Evolutionary conservation across 225 moss, liverwort and hornwort species (phyloP), one percentile per base, ranked within the genome.

Genomic region (Neckera pumila): DNA sequence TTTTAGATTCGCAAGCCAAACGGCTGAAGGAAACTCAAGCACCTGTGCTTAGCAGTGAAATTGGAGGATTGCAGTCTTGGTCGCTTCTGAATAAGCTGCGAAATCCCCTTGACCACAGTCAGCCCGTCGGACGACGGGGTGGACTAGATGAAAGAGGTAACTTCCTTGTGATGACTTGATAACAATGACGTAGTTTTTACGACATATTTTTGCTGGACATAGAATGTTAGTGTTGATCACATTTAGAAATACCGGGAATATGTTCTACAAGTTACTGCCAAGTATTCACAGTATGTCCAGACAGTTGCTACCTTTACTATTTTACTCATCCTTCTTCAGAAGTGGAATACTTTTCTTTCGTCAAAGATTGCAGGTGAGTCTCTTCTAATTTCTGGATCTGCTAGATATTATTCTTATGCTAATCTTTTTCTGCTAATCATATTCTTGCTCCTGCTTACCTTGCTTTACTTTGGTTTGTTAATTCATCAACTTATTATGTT

Each of bases 1-100:
- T 62, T 74, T 80, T 83, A 92, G 94, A 90, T 86, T 90, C 94
- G 72, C 90, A 92, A 92, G 90, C 90, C 80, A 94, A 94, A 82
- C 87, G 91, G 74, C 69, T 79, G 70, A 94, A 86, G 81, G 92
- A 86, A 85, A 91, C 89, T 78, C 78, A 91, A 90, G 89, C 86
- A 78, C 84, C 92, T 84, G 84, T 86, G 84, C 86, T 79, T 43
- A 85, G 77, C 80, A 71, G 73, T 71, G 87, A 92, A 89, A 83
- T 70, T 86, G 91, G 89, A 72, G 93, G 89, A 86, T 67, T 89
- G 89, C 89, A 90, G 51, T 89, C 92, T 47, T 84, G 76, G 86
- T 92, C 91, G 31, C 65, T 91, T 36, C 83, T 91, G 65, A 89
- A 91, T 72, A 94, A 91, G 86, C 87, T 92, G 34, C 87, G 89